Conservation (phyloP, 208 protist species). For the Crithidia brevicula region DNA sequence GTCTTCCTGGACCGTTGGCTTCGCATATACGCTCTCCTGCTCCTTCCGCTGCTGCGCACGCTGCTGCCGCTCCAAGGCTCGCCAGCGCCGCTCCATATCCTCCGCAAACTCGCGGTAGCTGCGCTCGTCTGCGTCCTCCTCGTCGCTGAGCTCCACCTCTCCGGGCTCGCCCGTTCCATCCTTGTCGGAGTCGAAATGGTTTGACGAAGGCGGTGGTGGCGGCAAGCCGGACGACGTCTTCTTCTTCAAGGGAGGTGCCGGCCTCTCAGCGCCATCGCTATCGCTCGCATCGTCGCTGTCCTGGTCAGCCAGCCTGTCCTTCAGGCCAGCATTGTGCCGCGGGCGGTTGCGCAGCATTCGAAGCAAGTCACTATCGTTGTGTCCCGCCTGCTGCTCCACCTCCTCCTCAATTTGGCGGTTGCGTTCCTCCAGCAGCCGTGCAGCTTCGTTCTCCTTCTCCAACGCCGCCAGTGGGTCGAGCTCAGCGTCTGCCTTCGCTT, state of each 20-base stretch:
- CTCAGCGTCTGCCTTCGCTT: conserved; percentile 50
- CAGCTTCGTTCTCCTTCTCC: conserved; percentile 77
- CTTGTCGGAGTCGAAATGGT: neutral
- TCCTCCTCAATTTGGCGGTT: conserved; percentile 71
- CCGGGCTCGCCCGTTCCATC: neutral
- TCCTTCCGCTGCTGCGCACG: conserved; percentile 24
- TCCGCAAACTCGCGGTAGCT: conserved; percentile 25
- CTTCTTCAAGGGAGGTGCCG: neutral
- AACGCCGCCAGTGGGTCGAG: conserved; percentile 70
- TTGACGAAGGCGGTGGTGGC: conserved; percentile 5
- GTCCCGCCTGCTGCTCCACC: conserved; percentile 48
- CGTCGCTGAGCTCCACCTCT: conserved; percentile 1
- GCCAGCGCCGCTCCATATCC: conserved; percentile 38
- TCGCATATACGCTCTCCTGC: conserved; percentile 5
- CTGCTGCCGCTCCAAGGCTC: conserved; percentile 30
- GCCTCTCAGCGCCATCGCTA: neutral
- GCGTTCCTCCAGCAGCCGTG: conserved; percentile 64
- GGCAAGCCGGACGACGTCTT: neutral
- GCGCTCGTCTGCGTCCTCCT: conserved; percentile 31
- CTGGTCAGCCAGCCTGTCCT: neutral
- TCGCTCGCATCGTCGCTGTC: neutral
- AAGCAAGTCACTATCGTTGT: conserved; percentile 41
- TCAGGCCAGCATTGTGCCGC: conserved; percentile 1
- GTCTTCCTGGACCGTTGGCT: neutral
- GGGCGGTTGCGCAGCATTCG: conserved; percentile 38